These are phyloP conservation scores for Colletotrichum aenigma DNA, from an alignment of 2,329 filamentous ascomycete genomes.

Conservation along the genomic window DNA sequence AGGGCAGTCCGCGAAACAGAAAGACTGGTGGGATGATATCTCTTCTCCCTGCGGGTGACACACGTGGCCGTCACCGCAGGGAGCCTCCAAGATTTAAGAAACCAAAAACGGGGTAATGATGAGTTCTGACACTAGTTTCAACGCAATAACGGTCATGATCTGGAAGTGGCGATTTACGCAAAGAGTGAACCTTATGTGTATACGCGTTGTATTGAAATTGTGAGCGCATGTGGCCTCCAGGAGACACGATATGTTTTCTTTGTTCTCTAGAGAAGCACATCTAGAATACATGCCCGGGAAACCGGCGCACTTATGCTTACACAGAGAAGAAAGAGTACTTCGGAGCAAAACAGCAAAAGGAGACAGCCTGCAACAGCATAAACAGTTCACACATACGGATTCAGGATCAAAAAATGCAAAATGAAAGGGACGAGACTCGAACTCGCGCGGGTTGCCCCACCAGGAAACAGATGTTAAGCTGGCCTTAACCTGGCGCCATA, in stretches of 20 bases:
- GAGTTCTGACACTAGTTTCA: constrained; percentile 12
- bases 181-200: not conserved
- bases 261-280: not conserved
- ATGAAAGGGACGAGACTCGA: constrained; percentile 22
- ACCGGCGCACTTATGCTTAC: not conserved
- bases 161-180: not conserved
- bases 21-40: constrained; percentile 13
- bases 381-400: not conserved
- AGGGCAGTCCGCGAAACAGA: constrained; percentile 20
- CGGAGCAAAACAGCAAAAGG: not conserved
- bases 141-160: constrained; percentile 4
- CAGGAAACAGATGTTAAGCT: constrained; percentile 22
- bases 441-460: constrained; percentile 22
- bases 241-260: not conserved
- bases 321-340: not conserved
- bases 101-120: constrained; percentile 16
- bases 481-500: constrained; percentile 22
- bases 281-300: not conserved
- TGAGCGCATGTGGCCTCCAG: not conserved
- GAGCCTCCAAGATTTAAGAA: constrained; percentile 10
- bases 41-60: not conserved
- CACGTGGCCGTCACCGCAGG: not conserved
- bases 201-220: not conserved
- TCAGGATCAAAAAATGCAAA: not conserved
- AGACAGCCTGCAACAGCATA: not conserved